A percentile compares a stretch with the other conserved stretches of the same genome.
Conservation (phyloP, 306 rosid species). For the Fragaria iinumae region DNA sequence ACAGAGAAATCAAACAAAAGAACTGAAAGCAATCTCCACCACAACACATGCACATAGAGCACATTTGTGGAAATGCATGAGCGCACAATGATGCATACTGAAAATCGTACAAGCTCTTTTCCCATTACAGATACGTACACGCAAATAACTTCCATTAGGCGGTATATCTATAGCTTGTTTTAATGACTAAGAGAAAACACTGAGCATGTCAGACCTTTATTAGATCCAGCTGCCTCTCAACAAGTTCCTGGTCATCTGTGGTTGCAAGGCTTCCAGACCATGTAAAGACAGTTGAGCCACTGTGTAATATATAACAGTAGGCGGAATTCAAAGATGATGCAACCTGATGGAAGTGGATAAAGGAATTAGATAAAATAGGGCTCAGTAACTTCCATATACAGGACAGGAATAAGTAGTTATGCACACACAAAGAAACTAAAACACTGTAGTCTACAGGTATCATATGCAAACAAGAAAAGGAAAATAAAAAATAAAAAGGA, state of each 20-base stretch:
- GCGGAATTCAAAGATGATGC: conserved; percentile 94
- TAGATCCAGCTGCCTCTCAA: conserved; percentile 88
- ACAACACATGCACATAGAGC: not conserved
- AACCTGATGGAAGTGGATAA: conserved; percentile 42
- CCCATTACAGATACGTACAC: conserved; percentile 14
- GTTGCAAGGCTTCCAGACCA: conserved; percentile 82
- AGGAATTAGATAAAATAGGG: conserved; percentile 12
- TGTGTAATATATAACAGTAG: conserved; percentile 79
- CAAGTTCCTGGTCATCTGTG: conserved; percentile 73
- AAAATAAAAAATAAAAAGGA: conserved; percentile 11
- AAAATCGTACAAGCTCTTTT: conserved; percentile 16
- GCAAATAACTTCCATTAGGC: conserved; percentile 8
- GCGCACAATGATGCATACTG: not conserved
- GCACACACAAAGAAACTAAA: not conserved
- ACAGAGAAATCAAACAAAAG: not conserved
- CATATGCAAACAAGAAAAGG: not conserved
- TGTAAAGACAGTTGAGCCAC: conserved; percentile 58
- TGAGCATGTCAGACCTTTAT: conserved; percentile 60
- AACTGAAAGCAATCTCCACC: conserved; percentile 2
- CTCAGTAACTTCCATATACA: conserved; percentile 21
- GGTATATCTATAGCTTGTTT: conserved; percentile 10
- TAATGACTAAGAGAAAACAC: conserved; percentile 20
- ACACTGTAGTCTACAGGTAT: not conserved
- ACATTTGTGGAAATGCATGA: conserved; percentile 14
- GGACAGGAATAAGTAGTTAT: conserved; percentile 1